Evolutionary conservation across 768 basidiomycete species (phyloP), one percentile per base, ranked within the genome.

Genomic region (Russula abietina): DNA sequence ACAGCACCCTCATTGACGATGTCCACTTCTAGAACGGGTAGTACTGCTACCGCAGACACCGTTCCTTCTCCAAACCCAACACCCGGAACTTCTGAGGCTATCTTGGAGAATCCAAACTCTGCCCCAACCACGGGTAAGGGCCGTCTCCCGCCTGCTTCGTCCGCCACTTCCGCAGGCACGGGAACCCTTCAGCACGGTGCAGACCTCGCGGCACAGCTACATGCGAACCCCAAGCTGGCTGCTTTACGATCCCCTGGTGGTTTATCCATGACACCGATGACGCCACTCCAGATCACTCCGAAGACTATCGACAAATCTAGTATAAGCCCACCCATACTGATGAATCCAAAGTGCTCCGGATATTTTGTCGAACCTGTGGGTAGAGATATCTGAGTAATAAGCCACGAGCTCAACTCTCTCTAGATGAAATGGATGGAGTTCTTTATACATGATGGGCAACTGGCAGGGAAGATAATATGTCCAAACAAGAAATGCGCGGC

Each of bases 371-470:
- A 98, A 72, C 93, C 94, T 38, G 93, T 97, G 69, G 68, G 90
- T 80, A 9, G 24, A 24, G 52, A 39, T 48, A 7, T 14, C n/a
- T 14, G 28, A 12, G 19, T 32, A 50, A 54, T 53, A 11, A 41
- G 53, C 48, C 53, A 32, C 32, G n/a, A 24, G 17, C 19, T 59
- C 53, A 46, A 16, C 50, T 39, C 12, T 50, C 17, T 43, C 2
- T 46, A 75, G 93, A 87, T 97, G 84, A 88, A 86, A 70, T 99
- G 96, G 97, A 99, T 99, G 96, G 86, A 93, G 55, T 80, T 86
- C 5, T 82, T 88, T 68, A 76, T 98, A 10, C 79, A 84, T 39
- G 73, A 76, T n/a, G 95, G 93, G 0, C 80, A 85, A 49, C 76
- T 95, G 41, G 82, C 86, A 0, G 97, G 97, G 19, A 97, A 94